Conservation (phyloP, 352 stramenopile species). For the Aphanomyces invadans region DNA sequence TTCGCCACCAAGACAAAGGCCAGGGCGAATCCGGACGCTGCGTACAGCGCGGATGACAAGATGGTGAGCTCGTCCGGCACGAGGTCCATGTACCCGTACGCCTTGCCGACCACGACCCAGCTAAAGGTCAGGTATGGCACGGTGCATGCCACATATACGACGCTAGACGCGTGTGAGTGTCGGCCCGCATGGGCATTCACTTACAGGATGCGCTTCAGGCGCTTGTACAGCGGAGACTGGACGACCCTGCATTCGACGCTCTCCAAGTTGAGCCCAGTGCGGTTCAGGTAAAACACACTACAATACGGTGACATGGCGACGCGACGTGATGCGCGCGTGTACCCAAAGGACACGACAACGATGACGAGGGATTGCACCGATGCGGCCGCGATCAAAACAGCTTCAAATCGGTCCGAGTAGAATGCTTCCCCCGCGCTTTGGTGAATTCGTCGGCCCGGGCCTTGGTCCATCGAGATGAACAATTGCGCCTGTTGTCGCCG, state of each 20-base stretch:
- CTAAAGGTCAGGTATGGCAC: slow-evolving; percentile 44
- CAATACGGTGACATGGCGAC: background rate
- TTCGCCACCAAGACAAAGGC: slow-evolving; percentile 19
- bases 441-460: background rate
- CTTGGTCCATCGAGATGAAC: background rate
- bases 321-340: background rate
- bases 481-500: background rate
- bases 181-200: too few species aligned
- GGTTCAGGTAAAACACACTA: slow-evolving; percentile 32
- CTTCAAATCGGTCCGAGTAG: slow-evolving; percentile 15
- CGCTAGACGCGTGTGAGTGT: slow-evolving; percentile 30
- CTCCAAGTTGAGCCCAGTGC: slow-evolving; percentile 43
- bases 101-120: slow-evolving; percentile 33
- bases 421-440: background rate
- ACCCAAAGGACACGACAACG: background rate
- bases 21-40: slow-evolving; percentile 2
- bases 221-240: slow-evolving; percentile 45
- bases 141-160: slow-evolving; percentile 47
- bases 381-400: slow-evolving; percentile 3
- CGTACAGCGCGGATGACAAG: slow-evolving; percentile 4
- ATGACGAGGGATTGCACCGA: slow-evolving; percentile 14
- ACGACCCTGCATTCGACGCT: slow-evolving; percentile 37
- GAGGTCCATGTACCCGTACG: slow-evolving; percentile 17
- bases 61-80: slow-evolving; percentile 28
- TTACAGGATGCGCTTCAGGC: slow-evolving; percentile 57